These are phyloP conservation scores for Trebouxia gelatinosa DNA, from an alignment of 163 green algal species.

Conservation along the genomic window DNA sequence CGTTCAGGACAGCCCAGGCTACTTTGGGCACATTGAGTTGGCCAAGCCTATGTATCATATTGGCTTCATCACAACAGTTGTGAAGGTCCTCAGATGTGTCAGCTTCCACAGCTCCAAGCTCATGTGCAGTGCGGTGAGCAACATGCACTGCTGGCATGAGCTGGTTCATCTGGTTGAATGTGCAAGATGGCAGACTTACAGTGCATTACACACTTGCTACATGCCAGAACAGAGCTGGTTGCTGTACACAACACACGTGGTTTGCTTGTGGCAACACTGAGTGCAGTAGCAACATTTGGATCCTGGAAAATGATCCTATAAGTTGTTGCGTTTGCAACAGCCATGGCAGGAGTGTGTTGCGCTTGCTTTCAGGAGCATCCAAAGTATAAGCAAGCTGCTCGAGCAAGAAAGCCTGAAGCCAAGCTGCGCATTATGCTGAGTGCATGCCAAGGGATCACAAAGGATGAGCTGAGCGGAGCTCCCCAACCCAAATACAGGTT, in stretches of 20 bases:
- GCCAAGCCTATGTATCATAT: constrained; percentile 96
- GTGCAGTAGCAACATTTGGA: too few relatives aligned
- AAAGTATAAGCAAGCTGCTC: constrained; percentile 68
- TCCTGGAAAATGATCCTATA: too few relatives aligned
- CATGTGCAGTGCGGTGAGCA: constrained; percentile 75
- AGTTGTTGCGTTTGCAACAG: too few relatives aligned
- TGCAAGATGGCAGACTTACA: too few relatives aligned
- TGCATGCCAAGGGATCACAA: constrained; percentile 76
- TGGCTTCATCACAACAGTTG: constrained; percentile 92
- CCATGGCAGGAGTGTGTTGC: too few relatives aligned
- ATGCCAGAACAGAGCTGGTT: too few relatives aligned
- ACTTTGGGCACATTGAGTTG: constrained; percentile 97
- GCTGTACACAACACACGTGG: too few relatives aligned
- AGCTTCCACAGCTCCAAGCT: constrained; percentile 90
- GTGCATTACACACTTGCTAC: too few relatives aligned
- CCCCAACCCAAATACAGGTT: constrained; percentile 83
- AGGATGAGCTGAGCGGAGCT: constrained; percentile 74
- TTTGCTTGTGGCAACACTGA: too few relatives aligned
- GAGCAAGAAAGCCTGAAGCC: constrained; percentile 75
- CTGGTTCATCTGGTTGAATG: not conserved
- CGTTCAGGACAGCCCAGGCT: constrained; percentile 87
- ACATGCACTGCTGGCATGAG: too few relatives aligned
- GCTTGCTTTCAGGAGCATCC: constrained; percentile 43
- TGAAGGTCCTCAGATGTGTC: constrained; percentile 95
- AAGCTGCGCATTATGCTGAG: constrained; percentile 79